phyloP scores from a whole-genome alignment of 352 stramenopile genomes.

The Phytophthora sp. region DNA sequence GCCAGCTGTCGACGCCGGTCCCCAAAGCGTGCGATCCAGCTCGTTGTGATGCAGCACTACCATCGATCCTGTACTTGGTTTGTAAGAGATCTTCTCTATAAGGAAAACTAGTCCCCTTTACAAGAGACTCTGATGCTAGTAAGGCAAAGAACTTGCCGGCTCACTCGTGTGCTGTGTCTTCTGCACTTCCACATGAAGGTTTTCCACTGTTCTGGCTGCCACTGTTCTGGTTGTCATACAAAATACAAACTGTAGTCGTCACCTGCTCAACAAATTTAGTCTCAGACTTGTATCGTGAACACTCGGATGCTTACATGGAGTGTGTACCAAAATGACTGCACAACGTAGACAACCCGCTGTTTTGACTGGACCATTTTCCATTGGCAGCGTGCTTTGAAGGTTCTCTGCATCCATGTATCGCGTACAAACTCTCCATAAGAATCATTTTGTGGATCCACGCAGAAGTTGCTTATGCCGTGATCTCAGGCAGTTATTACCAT shows the following conservation, averaged over 20 bases:
- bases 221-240: neutral
- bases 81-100: constrained; percentile 9
- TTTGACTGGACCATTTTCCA: constrained; percentile 43
- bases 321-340: constrained; percentile 38
- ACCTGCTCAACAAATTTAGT: constrained; percentile 6
- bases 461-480: no score
- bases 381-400: constrained; percentile 28
- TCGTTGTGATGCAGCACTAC: constrained; percentile 69
- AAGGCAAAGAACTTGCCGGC: neutral
- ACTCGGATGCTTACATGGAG: no score
- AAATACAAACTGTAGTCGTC: constrained; percentile 26
- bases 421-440: constrained; percentile 17
- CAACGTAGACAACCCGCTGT: constrained; percentile 42
- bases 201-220: neutral
- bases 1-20: constrained; percentile 43
- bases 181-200: no score
- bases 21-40: constrained; percentile 70
- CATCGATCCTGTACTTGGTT: constrained; percentile 43
- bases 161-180: no score
- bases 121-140: constrained; percentile 5
- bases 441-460: constrained; percentile 9
- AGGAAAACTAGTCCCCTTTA: constrained; percentile 11
- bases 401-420: constrained; percentile 18
- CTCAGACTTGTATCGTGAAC: no score
- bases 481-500: no score